phyloP scores from a whole-genome alignment of 2,329 filamentous ascomycete genomes.

The Ophiostoma pallidulum region DNA sequence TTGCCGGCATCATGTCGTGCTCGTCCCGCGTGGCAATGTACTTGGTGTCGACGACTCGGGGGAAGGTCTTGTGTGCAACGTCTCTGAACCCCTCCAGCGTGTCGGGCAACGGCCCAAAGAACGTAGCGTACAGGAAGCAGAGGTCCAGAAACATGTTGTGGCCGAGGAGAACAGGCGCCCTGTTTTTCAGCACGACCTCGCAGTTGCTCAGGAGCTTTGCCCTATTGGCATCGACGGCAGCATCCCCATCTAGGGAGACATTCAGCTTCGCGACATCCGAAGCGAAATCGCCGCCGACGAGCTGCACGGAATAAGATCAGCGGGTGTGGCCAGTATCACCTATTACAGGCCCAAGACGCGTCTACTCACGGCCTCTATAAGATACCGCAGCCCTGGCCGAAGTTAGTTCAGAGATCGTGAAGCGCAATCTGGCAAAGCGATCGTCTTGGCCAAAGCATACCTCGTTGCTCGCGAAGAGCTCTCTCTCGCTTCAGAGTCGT shows the following conservation, averaged over 20 bases:
- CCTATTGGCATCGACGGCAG: neutral
- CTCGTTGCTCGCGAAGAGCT: conserved; percentile 17
- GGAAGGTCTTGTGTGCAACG: conserved; percentile 37
- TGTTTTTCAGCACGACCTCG: conserved; percentile 22
- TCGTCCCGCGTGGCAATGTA: conserved; percentile 61
- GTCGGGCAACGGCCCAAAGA: conserved; percentile 47
- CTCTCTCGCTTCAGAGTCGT: neutral
- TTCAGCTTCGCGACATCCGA: conserved; percentile 4
- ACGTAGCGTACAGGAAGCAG: conserved; percentile 53
- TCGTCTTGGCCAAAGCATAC: conserved; percentile 1
- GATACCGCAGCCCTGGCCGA: conserved; percentile 16
- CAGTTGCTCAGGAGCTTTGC: conserved; percentile 14
- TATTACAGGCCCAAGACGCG: too few species aligned
- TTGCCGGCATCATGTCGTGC: conserved; percentile 60
- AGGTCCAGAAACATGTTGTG: conserved; percentile 59
- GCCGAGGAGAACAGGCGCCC: conserved; percentile 41
- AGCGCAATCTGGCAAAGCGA: neutral
- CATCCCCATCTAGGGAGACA: neutral
- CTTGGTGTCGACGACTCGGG: conserved; percentile 54
- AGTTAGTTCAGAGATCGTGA: neutral
- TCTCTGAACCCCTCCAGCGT: conserved; percentile 43
- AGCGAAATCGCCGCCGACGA: conserved; percentile 23
- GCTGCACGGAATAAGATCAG: conserved; percentile 2
- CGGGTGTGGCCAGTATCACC: neutral
- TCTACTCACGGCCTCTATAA: conserved; percentile 24